Evolutionary conservation across 202 grass and related monocot genomes (phyloP), one percentile per base, ranked within the genome.

Genomic region (Zoysia matrella): DNA sequence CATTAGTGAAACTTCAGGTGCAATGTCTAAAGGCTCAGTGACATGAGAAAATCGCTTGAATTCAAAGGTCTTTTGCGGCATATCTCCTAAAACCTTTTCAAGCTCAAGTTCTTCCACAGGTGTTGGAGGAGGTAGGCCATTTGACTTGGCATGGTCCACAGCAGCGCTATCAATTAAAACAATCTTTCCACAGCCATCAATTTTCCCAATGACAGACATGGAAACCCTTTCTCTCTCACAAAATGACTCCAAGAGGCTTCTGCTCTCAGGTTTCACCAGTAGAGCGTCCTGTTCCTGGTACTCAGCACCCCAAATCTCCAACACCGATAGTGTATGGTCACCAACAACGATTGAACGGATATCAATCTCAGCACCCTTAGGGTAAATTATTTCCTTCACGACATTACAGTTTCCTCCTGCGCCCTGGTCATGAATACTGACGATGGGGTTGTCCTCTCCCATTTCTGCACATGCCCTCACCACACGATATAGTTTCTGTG

Each of bases 371-470:
- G 90, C 95, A 55, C 95, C 92, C 56, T 92, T 82, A 30, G 95
- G 95, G 72, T 95, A 93, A 45, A 98, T 95, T 64, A 98, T 98
- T 91, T 98, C 96, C 72, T 98, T 98, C 58, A 98, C 92, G 30
- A 98, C 92, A 82, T 95, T 98, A 74, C 92, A 98, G 52, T 98
- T 98, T 65, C 95, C 92, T 55, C 95, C 95, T n/a, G 92, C 95
- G 6, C 95, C 95, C 82, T 98, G 95, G 67, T 98, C 95, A 86
- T 98, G 92, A 84, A 98, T 95, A 74, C 92, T 95, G 67, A 93
- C 88, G 14, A 98, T 93, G 79, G 92, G 95, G 50, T 98, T 98
- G 12, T 47, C 82, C 45, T 91, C 87, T 80, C 95, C 95, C 90
- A 95, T 98, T 91, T 98, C 92, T 65, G 77, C 85, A 92, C 92